Base-by-base conservation (phyloP, 2,329 filamentous ascomycete species). In the Pyrenophora seminiperda region DNA sequence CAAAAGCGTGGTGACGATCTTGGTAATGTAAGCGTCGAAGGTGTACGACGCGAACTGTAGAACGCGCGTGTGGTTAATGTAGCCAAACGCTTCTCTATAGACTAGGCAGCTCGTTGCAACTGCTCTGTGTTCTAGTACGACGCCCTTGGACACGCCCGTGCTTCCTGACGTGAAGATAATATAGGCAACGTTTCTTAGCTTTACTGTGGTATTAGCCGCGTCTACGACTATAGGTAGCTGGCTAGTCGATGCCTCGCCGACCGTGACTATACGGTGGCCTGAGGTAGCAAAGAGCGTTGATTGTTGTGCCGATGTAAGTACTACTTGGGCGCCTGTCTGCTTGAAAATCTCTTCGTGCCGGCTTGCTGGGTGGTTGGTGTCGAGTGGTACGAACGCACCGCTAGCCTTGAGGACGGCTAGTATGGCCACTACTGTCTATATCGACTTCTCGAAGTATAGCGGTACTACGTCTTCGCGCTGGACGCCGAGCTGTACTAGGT, bases 91-190 rank as follows among this genome's bases (percentile, higher is more conserved):
- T 10, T 13, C 10, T 5, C 13, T 5, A 14, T 32, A 13, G 13
- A 4, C 14, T 4, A 30, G 15, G 10, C 18, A 11, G 22, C n/a
- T 13, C 3, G 20, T 22, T 80, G 9, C 88, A 71, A 1, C 81
- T 5, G 33, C 79, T 72, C 74, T 72, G 57, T 88, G 85, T 6
- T 81, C 82, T 49, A 86, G 81, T 24, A 85, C 81, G 13, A 84
- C 80, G 3, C 82, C 84, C 47, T 83, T 82, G 0, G 82, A 80
- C 42, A 75, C 77, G 41, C 59, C 56, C 14, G 57, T 65, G 7
- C 72, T 61, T 14, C 63, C 61, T 17, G 76, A 77, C 0, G 79
- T 80, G 53, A 86, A 83, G 3, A 88, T 78, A 5, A 85, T 75
- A 59, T 83, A 87, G 5, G 33, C 33, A 11, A 5, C 15, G 11